Evolutionary conservation across 176 grass and related monocot species (phyloP).

Genomic region (Aegilops bicornis): DNA sequence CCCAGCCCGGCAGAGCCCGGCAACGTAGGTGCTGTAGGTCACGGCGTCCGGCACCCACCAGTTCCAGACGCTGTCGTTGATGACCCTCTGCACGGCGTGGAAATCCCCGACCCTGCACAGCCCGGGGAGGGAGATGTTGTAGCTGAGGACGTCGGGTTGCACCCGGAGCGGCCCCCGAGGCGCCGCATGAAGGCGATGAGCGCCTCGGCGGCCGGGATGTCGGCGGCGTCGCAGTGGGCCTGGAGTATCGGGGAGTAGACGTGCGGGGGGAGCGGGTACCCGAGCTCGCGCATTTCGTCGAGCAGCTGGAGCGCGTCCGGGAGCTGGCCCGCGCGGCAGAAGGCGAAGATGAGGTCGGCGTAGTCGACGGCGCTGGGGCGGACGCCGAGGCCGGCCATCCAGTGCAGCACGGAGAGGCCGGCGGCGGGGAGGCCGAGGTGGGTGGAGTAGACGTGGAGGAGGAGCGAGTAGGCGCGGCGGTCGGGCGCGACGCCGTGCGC

Average conservation of each 20-base stretch:
- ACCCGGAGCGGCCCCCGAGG: slow-evolving; percentile 46
- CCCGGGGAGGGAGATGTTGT: slow-evolving; percentile 76
- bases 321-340: slow-evolving; percentile 49
- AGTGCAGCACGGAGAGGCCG: slow-evolving; percentile 54
- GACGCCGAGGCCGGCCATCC: slow-evolving; percentile 63
- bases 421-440: slow-evolving; percentile 63
- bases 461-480: slow-evolving; percentile 49
- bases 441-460: slow-evolving; percentile 83
- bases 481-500: slow-evolving; percentile 53
- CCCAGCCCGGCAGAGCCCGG: slow-evolving; percentile 61
- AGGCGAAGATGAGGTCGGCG: slow-evolving; percentile 56
- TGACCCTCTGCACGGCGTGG: slow-evolving; percentile 42
- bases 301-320: slow-evolving; percentile 63
- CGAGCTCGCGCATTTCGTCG: slow-evolving; percentile 73
- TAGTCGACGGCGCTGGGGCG: slow-evolving; percentile 62
- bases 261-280: slow-evolving; percentile 43
- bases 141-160: slow-evolving; percentile 54
- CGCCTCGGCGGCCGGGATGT: slow-evolving; percentile 38
- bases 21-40: slow-evolving; percentile 88
- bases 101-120: slow-evolving; percentile 66
- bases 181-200: slow-evolving; percentile 57
- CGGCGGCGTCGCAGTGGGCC: slow-evolving; percentile 46
- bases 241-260: slow-evolving; percentile 63
- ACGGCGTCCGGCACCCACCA: slow-evolving; percentile 72
- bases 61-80: slow-evolving; percentile 39